Evolutionary conservation across 2,329 filamentous ascomycete species (phyloP), one percentile per base, ranked within the genome.

Genomic region (Curvularia spicifera): DNA sequence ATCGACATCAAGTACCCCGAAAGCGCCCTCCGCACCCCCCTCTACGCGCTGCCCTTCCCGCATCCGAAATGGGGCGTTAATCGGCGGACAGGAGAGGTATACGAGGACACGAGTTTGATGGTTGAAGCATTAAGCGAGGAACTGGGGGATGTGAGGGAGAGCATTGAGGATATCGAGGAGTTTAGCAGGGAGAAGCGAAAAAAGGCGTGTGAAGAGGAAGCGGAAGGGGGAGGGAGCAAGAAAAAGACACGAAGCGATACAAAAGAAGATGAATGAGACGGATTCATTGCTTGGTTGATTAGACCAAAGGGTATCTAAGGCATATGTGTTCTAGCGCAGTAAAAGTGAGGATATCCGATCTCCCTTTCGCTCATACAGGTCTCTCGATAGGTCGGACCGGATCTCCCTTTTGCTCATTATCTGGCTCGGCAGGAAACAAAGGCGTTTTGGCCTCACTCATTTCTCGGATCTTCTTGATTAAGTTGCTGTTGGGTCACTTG

Each of bases 391-490:
- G 63, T 24, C 37, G 43, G 7, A 59, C 46, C 43, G 53, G 50
- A 8, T 18, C 35, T 10, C 9, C 7, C 8, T 44, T 51, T 7
- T 18, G 46, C 26, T 28, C 56, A 20, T 47, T 45, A 7, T 39
- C 42, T 4, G 33, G 31, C 12, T 45, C 42, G 15, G 47, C 6
- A 6, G 69, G 68, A 39, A 75, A 73, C 2, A 76, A 54, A 13
- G 68, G 68, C 20, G 71, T 65, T 40, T 65, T 65, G 6, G 63
- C 63, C 40, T 77, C 77, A 15, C 75, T 72, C 73, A 79, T 73
- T 35, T 78, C 77, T 15, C 79, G 74, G 28, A 83, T 81, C 40
- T 73, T 76, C 61, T 81, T 80, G 69, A 82, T 79, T 42, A 83
- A 66, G 55, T 80, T 76, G 54, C 77, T 78, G 33, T 20, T 18